Conservation (phyloP, 1,284 basidiomycete species). For the Boletus chippewaensis region DNA sequence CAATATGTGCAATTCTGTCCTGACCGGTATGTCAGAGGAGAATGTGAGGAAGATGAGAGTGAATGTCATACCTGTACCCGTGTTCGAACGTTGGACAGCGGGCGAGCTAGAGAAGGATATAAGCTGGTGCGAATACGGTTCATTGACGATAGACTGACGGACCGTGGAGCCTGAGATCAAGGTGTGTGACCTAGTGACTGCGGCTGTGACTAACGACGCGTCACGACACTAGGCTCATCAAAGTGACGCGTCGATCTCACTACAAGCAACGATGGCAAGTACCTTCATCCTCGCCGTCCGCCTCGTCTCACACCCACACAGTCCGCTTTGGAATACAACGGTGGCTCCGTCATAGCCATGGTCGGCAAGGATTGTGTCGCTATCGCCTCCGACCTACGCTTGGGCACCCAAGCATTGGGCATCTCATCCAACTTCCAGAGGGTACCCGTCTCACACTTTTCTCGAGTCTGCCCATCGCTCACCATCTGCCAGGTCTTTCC, state of each 20-base stretch:
- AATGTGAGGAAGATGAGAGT: not conserved
- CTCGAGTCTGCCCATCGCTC: conserved; percentile 6
- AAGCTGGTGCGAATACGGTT: conserved; percentile 9
- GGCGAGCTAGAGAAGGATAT: conserved; percentile 9
- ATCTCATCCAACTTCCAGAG: conserved; percentile 94
- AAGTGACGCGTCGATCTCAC: conserved; percentile 14
- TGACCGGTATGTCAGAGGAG: not conserved
- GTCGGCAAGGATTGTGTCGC: conserved; percentile 98
- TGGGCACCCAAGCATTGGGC: conserved; percentile 87
- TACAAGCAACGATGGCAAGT: conserved; percentile 25
- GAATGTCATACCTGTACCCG: conserved; percentile 16
- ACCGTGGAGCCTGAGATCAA: too few relatives aligned
- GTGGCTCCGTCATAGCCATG: conserved; percentile 99
- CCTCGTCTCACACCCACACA: conserved; percentile 26
- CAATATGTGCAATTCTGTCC: conserved; percentile 47
- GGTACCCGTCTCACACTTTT: conserved; percentile 40
- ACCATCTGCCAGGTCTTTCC: conserved; percentile 71
- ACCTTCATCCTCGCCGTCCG: not conserved
- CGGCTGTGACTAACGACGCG: conserved; percentile 12
- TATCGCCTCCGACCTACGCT: conserved; percentile 91
- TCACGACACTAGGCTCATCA: conserved; percentile 7
- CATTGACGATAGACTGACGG: conserved; percentile 7
- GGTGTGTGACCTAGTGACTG: too few relatives aligned
- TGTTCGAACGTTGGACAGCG: conserved; percentile 19
- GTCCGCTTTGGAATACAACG: conserved; percentile 87